Base-by-base conservation (phyloP, 305 asterid species). In the Fraxinus albicans region DNA sequence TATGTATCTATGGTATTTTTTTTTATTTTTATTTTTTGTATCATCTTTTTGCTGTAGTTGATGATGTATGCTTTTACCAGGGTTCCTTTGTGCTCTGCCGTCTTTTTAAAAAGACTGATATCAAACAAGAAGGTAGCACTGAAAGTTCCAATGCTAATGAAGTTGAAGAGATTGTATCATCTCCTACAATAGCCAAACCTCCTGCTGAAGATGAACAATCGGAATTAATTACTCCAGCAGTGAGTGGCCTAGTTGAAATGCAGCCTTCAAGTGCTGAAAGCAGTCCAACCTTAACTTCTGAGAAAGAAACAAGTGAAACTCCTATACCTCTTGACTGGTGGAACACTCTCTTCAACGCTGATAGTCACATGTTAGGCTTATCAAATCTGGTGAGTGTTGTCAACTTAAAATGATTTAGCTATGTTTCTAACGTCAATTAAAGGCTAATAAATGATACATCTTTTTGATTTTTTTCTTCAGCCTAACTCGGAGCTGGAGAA, bases 31-130 rank as follows among this genome's bases (percentile, higher is more conserved):
- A 36, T 38, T 38, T 8, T 38, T 38, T 38, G 44, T 38, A 7
- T 38, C 44, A 55, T 83, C 9, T n/a, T 44, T 36, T 81, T 73
- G 38, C 74, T 82, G 35, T 25, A 65, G 67, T 75, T 31, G 47
- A 31, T 80, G 34, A 21, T 85, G 33, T 36, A 82, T 77, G 80
- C 63, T 77, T 82, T 77, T 31, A 73, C 87, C 88, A 96, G 99
- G 93, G 93, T 70, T 91, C 98, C 33, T 96, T 83, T 91, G 94
- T 96, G 83, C 98, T 96, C 25, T 94, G 95, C 82, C 98, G 99
- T 13, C 86, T 96, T 81, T 94, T 96, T 74, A 94, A 83, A 85
- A 94, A 96, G 95, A 80, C 87, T 77, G 99, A 92, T 42, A 80
- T 90, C 86, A 93, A 89, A 86, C 89, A 35, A 85, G 98, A 93